Evolutionary conservation across 1,284 basidiomycete species (phyloP).

Genomic region (Spongiforma sp.): DNA sequence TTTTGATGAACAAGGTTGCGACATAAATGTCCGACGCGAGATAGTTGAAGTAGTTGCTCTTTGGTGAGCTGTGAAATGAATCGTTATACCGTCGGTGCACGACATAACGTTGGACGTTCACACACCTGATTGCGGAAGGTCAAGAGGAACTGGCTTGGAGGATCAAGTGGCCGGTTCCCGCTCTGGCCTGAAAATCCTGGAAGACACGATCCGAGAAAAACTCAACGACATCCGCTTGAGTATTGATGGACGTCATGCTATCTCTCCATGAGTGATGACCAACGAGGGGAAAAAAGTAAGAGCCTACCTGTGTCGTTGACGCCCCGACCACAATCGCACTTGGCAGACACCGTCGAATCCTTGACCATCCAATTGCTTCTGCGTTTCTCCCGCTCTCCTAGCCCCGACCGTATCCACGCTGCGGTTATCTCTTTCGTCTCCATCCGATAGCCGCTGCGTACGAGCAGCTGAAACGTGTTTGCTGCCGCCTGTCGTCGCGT

Average conservation of each 20-base stretch:
- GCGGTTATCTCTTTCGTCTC: conserved; percentile 89
- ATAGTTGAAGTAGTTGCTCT: no score
- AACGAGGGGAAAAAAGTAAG: conserved; percentile 3
- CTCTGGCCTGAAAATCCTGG: conserved; percentile 81
- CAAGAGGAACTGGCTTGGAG: conserved; percentile 92
- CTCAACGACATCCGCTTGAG: conserved; percentile 91
- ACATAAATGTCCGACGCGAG: no score
- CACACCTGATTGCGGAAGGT: no score
- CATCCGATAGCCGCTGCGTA: conserved; percentile 77
- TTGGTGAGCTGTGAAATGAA: no score
- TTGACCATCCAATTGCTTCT: conserved; percentile 87
- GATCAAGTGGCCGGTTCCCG: conserved; percentile 82
- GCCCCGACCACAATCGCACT: conserved; percentile 91
- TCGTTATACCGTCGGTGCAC: no score
- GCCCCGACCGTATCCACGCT: conserved; percentile 79
- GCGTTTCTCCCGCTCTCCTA: conserved; percentile 62
- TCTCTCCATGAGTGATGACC: neutral
- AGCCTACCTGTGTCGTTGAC: conserved; percentile 79
- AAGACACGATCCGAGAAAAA: conserved; percentile 96
- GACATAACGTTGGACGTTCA: no score
- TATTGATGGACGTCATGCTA: conserved; percentile 94
- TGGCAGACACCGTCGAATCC: conserved; percentile 94
- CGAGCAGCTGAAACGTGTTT: conserved; percentile 89
- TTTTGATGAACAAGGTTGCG: conserved; percentile 93
- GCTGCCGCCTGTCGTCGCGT: conserved; percentile 93